Evolutionary conservation across 257 asterid genomes (phyloP).

Genomic region (Jaltomata sinuosa): DNA sequence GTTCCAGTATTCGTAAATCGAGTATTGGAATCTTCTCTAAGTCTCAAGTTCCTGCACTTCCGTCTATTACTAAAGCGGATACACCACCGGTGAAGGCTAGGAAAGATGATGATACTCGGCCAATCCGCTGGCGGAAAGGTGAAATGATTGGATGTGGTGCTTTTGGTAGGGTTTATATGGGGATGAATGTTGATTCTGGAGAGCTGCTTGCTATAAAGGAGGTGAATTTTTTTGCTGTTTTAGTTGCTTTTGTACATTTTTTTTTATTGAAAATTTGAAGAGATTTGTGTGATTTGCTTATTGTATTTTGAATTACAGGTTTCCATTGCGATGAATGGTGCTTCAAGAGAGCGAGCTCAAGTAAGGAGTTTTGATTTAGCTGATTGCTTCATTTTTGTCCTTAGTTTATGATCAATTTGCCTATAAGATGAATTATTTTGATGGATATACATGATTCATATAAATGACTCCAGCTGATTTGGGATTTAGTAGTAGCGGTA

Average conservation of each 20-base stretch:
- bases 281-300: background rate
- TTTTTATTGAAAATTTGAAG: background rate
- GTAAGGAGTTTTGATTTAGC: constrained; percentile 28
- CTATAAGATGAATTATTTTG: background rate
- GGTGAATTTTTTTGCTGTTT: constrained; percentile 28
- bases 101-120: constrained; percentile 47
- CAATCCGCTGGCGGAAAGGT: constrained; percentile 94
- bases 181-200: constrained; percentile 97
- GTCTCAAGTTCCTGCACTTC: constrained; percentile 52
- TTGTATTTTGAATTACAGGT: constrained; percentile 37
- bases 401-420: background rate
- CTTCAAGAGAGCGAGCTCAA: constrained; percentile 63
- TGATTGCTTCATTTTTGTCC: background rate
- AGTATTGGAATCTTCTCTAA: constrained; percentile 71
- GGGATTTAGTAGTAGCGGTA: background rate
- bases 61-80: constrained; percentile 33
- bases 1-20: constrained; percentile 84
- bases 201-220: constrained; percentile 90
- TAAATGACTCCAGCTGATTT: background rate
- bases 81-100: constrained; percentile 1
- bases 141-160: constrained; percentile 96
- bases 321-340: constrained; percentile 49
- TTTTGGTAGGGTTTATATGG: constrained; percentile 97
- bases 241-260: background rate
- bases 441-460: background rate